Base-by-base conservation (phyloP, 371 early-diverging fungal species). In the Haplosporangium sp. region DNA sequence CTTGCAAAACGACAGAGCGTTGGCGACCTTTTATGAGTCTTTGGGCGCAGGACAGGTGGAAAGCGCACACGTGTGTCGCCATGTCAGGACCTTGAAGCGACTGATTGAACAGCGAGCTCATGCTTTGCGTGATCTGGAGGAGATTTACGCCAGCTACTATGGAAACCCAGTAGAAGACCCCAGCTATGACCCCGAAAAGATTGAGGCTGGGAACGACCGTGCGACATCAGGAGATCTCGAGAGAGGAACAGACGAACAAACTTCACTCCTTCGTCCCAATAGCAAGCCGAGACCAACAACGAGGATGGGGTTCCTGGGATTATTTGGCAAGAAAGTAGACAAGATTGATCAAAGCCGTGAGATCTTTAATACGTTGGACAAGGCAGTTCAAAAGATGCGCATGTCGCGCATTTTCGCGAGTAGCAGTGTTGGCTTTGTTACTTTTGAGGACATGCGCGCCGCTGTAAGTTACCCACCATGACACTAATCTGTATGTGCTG, bases 351-450 rank as follows among this genome's bases (percentile, higher is more conserved):
- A 74, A 11, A 48, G 62, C 21, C 62, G 61, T 11, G 64, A 70
- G 40, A 66, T 72, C n/a, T 84, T 83, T 12, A 67, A 67, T 3
- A 80, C 81, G 8, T 76, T 84, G 50, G 85, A 86, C 62, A 83
- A 77, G 67, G 86, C 87, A 0, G 79, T 77, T 10, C 64, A 64
- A 48, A 72, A 71, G 43, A 64, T 61, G 69, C 79, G 79, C 50
- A 48, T 61, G 60, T 64, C 69, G 0, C 67, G 68, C 16, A 56
- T 72, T 47, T 77, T 72, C 50, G 42, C 79, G 4, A 64, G 56
- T 21, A 89, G 89, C 10, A 82, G 82, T 21, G 83, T 88, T 20
- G 91, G 87, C 0, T 91, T 91, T 79, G 84, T 90, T 7, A 90
- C 91, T 6, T 91, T 91, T 79, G 83, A 82, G 81, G 83, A 85